Evolutionary conservation across 2,329 filamentous ascomycete genomes (phyloP).

Genomic region (Colletotrichum lupini): DNA sequence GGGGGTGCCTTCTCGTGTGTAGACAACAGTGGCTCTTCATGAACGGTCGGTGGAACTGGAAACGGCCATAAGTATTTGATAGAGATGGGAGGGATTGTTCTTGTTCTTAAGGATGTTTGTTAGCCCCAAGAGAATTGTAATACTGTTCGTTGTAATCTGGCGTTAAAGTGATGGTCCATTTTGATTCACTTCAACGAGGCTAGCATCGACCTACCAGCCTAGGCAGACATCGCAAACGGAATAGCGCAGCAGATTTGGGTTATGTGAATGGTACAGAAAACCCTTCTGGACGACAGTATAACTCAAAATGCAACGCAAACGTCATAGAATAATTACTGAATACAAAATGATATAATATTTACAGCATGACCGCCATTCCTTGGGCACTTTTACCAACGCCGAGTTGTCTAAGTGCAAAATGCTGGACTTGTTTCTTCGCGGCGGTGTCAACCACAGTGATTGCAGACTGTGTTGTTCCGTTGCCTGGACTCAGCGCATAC

Average conservation of each 20-base stretch:
- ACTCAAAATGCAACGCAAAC: no score
- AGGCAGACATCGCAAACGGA: no score
- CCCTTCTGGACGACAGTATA: no score
- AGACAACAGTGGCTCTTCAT: constrained; percentile 53
- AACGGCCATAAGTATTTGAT: not conserved
- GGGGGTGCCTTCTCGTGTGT: constrained; percentile 59
- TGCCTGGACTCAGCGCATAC: constrained; percentile 67
- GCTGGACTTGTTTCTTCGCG: constrained; percentile 19
- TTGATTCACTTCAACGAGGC: no score
- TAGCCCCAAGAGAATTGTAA: not conserved
- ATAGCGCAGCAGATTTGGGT: no score
- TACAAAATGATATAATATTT: no score
- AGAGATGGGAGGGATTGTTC: not conserved
- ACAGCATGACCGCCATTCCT: constrained; percentile 23
- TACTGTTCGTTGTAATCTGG: no score
- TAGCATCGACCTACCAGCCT: no score
- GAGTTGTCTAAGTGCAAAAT: not conserved
- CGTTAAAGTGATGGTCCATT: no score
- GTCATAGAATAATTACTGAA: no score
- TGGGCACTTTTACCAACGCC: constrained; percentile 17
- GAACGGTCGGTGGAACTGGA: not conserved
- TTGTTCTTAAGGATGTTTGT: not conserved
- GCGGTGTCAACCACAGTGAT: constrained; percentile 51
- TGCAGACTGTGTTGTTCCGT: constrained; percentile 52
- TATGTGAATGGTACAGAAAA: no score